These are phyloP conservation scores for Sordariomycetes sp. DNA, from an alignment of 2,329 filamentous ascomycete species.

Conservation along the genomic window DNA sequence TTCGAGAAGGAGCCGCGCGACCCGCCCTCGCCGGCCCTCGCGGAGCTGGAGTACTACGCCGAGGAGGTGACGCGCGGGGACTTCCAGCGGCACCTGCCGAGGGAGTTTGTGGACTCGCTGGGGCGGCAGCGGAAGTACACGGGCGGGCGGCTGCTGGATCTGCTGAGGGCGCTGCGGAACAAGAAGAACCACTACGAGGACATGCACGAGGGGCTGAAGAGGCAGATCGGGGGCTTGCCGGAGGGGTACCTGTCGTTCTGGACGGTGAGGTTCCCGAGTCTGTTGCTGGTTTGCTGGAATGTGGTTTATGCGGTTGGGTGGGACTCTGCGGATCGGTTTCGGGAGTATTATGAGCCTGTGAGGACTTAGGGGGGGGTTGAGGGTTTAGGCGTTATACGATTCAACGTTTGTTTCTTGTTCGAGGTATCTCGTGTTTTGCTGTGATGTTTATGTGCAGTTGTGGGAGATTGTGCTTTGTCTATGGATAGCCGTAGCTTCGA, in stretches of 20 bases:
- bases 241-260: conserved; percentile 80
- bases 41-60: conserved; percentile 45
- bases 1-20: conserved; percentile 89
- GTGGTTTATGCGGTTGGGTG: conserved; percentile 59
- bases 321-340: conserved; percentile 55
- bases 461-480: too few species aligned
- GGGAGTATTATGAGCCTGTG: conserved; percentile 55
- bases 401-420: too few species aligned
- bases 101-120: conserved; percentile 76
- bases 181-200: conserved; percentile 98
- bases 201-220: conserved; percentile 70
- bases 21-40: conserved; percentile 60
- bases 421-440: too few species aligned
- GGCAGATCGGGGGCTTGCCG: conserved; percentile 59
- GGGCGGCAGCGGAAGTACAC: conserved; percentile 95
- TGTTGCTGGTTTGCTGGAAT: conserved; percentile 71
- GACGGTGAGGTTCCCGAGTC: conserved; percentile 65
- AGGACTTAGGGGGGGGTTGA: conserved; percentile 13
- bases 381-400: too few species aligned
- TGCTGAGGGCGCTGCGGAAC: conserved; percentile 81
- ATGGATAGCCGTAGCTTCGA: too few species aligned
- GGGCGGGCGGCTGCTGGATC: conserved; percentile 69
- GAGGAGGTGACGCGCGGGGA: conserved; percentile 51
- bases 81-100: conserved; percentile 67
- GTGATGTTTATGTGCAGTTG: too few species aligned